These are phyloP conservation scores for Fusarium marasasianum DNA, from an alignment of 2,329 filamentous ascomycete genomes.

Conservation along the genomic window DNA sequence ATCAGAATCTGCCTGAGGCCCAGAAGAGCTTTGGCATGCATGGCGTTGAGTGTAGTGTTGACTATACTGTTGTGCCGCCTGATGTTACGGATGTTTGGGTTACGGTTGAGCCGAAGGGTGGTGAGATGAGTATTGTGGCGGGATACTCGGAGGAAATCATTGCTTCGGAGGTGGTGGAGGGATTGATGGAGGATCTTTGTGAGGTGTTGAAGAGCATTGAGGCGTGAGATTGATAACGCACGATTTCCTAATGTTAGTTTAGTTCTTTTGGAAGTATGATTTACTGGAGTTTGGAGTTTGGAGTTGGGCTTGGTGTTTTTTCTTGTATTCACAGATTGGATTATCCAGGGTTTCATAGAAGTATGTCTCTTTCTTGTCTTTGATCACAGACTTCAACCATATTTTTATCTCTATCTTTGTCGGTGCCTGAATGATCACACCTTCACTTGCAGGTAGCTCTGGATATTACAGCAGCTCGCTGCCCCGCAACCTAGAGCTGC, in stretches of 20 bases:
- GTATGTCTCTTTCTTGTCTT: accelerated
- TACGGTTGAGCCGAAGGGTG: background rate
- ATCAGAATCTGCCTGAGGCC: background rate
- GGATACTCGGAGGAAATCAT: background rate
- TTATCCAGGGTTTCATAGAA: background rate
- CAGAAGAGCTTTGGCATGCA: background rate
- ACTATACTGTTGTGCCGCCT: background rate
- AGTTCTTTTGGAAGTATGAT: background rate
- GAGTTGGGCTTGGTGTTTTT: background rate
- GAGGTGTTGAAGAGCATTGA: background rate
- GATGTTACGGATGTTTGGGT: background rate
- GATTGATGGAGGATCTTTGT: background rate
- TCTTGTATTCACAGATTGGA: background rate
- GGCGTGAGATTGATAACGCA: accelerated
- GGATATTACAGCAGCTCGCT: accelerated
- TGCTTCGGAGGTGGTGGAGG: background rate
- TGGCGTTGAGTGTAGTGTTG: background rate
- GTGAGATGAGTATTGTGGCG: background rate
- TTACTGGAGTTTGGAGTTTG: background rate
- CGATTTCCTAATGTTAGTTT: background rate
- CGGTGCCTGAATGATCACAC: background rate
- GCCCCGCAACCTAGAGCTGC: accelerated
- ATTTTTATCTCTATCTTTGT: accelerated
- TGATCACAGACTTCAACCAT: accelerated
- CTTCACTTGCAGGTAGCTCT: too few relatives aligned